Evolutionary conservation across 805 yeast species (phyloP), one percentile per base, ranked within the genome.

Genomic region (Wickerhamomyces hampshirensis): DNA sequence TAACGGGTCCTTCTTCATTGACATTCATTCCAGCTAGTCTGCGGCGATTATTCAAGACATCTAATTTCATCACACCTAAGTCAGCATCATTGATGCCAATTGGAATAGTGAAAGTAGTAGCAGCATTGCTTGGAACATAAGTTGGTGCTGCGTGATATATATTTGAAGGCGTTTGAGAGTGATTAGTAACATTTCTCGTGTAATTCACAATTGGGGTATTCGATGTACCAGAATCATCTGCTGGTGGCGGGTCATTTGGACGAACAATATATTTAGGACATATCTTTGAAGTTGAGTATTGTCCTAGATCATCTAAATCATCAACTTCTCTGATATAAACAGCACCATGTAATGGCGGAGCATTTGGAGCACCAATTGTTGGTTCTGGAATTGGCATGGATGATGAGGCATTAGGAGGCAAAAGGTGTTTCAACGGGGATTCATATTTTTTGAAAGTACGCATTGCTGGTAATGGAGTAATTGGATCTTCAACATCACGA

Each of bases 331-430:
- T 75, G 43, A 80, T 62, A 59, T 85, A 91, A 7, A 93, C 96
- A 21, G 85, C 93, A 19, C 98, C 98, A 24, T 84, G 77, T 21
- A 88, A 59, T n/a, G 98, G 98, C 11, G 98, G 98, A 0, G 96
- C 94, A 48, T 85, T 80, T 45, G 82, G 72, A 16, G 81, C 84
- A 8, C 93, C 91, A 50, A 78, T 79, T 3, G 79, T 73, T 3
- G 97, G 93, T 37, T 80, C 84, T 1, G 96, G 95, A 29, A 84
- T 71, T 10, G 84, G 79, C 68, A 85, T 89, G 23, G 72, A 70
- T 5, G 76, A 73, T 14, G 77, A 67, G 1, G 96, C 88, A 55
- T 80, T 79, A 2, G 82, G 71, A 6, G 91, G 85, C 39, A 93
- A 68, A 48, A 87, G 58, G 47, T 82, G 78, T 55, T 79, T 80